Evolutionary conservation across 495 filamentous ascomycete species (phyloP).

Genomic region (Terfezia boudieri): DNA sequence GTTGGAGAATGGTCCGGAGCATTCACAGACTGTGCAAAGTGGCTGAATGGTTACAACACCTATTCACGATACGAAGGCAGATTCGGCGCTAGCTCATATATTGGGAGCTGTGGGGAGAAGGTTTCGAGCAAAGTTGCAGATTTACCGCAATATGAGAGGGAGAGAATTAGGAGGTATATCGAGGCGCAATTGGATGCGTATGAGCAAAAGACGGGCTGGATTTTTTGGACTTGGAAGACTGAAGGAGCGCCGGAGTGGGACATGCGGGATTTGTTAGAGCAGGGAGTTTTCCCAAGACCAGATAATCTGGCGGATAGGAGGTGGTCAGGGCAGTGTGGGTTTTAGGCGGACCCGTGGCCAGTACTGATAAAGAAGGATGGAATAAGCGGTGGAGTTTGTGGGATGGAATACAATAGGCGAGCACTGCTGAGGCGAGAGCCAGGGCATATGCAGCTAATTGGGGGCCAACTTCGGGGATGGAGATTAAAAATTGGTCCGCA

Average conservation of each 20-base stretch:
- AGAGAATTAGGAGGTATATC: slow-evolving; percentile 32
- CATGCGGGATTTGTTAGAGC: slow-evolving; percentile 39
- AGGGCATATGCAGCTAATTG: too few relatives aligned
- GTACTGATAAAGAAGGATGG: too few relatives aligned
- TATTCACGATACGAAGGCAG: slow-evolving; percentile 51
- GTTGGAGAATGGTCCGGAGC: slow-evolving; percentile 49
- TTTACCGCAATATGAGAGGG: slow-evolving; percentile 29
- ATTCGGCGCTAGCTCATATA: slow-evolving; percentile 23
- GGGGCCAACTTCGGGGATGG: too few relatives aligned
- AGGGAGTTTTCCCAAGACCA: slow-evolving; percentile 42
- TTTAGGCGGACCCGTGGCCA: background rate
- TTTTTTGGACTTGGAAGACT: slow-evolving; percentile 77
- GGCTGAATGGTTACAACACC: slow-evolving; percentile 45
- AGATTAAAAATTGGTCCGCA: too few relatives aligned
- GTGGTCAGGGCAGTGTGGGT: background rate
- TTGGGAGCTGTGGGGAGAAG: slow-evolving; percentile 39
- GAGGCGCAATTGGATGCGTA: slow-evolving; percentile 56
- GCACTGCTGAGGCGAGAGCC: too few relatives aligned
- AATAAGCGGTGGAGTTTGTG: too few relatives aligned
- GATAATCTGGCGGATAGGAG: background rate
- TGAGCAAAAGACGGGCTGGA: slow-evolving; percentile 45
- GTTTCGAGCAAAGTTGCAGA: slow-evolving; percentile 31
- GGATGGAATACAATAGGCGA: too few relatives aligned
- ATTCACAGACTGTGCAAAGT: slow-evolving; percentile 54
- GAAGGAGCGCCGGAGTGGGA: slow-evolving; percentile 77